Evolutionary conservation across 768 basidiomycete species (phyloP), one percentile per base, ranked within the genome.

Genomic region (Tephrocybe rancida): DNA sequence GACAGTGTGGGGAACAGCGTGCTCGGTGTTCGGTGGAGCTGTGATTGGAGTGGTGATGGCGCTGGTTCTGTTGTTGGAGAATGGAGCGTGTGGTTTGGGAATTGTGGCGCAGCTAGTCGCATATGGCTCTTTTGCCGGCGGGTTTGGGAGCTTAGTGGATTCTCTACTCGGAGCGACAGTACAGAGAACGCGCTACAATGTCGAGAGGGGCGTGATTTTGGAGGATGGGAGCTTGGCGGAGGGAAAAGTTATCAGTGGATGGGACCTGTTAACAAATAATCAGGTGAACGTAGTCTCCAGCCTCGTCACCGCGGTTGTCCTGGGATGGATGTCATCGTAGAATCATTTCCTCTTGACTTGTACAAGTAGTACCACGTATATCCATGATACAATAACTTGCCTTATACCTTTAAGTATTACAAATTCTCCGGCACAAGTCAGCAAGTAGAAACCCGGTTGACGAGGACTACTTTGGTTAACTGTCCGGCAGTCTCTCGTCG

Each of bases 121-220:
- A 0, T 88, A 85, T 77, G 93, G 92, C 0, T 72, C 74, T 0
- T 64, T 79, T 22, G 84, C 81, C 3, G 95, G 95, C 8, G 75
- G 87, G 11, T 64, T 88, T n/a, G 95, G 93, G 14, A 94, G 92
- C 43, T 65, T 92, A 70, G 88, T 91, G 45, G 95, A 98, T 66
- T 94, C 91, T 0, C 38, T 97, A 11, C 75, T 97, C 16, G 95
- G 95, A 2, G 93, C 95, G 5, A 93, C 90, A 5, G 66, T 96
- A 0, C 95, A 98, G 61, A 74, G 79, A 49, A 93, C 92, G 3
- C 80, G 85, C 24, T 96, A 86, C 70, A 87, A 87, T 5, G 71
- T 71, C 41, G 72, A 74, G 19, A 79, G 77, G 57, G 84, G 84
- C 61, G 71, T 79, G 39, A 77, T 97, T 44, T 73, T 92, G 13